Conservation (phyloP, 345 rosid species). For the Salix brachista region DNA sequence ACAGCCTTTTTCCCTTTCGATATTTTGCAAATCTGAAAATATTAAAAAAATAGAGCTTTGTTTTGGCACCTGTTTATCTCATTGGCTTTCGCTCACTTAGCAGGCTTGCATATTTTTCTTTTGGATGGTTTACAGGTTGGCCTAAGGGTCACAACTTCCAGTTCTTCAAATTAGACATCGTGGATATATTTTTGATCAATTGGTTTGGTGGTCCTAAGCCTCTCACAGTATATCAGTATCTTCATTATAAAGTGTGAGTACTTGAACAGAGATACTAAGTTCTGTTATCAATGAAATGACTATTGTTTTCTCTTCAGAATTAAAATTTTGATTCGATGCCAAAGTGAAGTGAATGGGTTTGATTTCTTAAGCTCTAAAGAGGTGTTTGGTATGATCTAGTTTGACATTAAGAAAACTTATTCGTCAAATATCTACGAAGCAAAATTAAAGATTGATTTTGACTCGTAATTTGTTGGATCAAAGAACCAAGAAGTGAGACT, state of each 20-base stretch:
- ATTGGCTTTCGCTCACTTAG: neutral
- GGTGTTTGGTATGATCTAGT: neutral
- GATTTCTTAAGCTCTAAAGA: neutral
- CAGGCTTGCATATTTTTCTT: neutral
- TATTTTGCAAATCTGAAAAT: neutral
- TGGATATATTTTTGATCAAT: conserved; percentile 71
- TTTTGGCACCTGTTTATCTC: neutral
- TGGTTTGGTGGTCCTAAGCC: conserved; percentile 96
- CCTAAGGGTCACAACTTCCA: conserved; percentile 67
- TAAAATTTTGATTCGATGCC: neutral
- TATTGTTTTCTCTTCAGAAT: neutral
- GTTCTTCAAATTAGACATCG: conserved; percentile 65
- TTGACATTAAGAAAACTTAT: too few species aligned
- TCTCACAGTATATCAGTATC: conserved; percentile 68
- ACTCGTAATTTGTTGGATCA: too few species aligned
- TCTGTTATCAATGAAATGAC: neutral
- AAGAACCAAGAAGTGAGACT: too few species aligned
- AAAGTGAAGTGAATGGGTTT: neutral
- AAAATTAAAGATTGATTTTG: too few species aligned
- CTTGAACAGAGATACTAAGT: neutral
- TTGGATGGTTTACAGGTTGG: conserved; percentile 55
- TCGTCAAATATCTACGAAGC: too few species aligned
- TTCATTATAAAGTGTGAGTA: conserved; percentile 58
- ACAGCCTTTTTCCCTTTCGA: neutral
- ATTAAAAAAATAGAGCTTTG: neutral